phyloP scores from a whole-genome alignment of 257 asterid species.

The Pogostemon cablin region DNA sequence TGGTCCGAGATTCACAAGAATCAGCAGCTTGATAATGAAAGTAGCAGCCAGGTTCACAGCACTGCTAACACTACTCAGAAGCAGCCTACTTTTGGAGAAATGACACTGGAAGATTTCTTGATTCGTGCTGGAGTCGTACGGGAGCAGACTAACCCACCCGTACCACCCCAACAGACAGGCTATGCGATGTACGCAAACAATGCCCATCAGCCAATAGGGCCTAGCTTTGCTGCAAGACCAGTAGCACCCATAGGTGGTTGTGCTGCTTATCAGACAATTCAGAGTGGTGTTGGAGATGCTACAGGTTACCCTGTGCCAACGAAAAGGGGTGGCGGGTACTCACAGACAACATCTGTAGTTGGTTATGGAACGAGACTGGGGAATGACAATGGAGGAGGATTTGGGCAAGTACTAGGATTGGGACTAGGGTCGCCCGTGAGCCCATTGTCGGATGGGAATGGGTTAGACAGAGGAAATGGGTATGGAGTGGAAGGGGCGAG shows the following conservation, averaged over 20 bases:
- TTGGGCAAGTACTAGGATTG: constrained; percentile 48
- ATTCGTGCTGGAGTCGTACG: constrained; percentile 72
- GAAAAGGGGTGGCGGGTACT: constrained; percentile 51
- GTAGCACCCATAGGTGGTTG: constrained; percentile 33
- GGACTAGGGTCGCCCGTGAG: constrained; percentile 68
- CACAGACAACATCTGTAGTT: constrained; percentile 31
- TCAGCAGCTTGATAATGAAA: constrained; percentile 19
- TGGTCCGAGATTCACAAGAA: constrained; percentile 68
- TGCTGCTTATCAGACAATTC: constrained; percentile 38
- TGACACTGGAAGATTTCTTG: constrained; percentile 87
- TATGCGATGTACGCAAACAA: constrained; percentile 47
- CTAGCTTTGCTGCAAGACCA: constrained; percentile 42
- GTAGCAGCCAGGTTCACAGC: too few species aligned
- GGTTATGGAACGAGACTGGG: constrained; percentile 58
- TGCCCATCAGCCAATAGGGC: constrained; percentile 27
- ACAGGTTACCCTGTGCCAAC: constrained; percentile 32
- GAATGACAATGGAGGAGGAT: constrained; percentile 59
- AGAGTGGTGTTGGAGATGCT: constrained; percentile 43
- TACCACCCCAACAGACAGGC: constrained; percentile 45
- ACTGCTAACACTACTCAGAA: constrained; percentile 38
- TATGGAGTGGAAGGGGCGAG: constrained; percentile 51
- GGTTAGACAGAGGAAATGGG: constrained; percentile 43
- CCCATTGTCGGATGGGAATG: constrained; percentile 64
- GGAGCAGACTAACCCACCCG: constrained; percentile 40
- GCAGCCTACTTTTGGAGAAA: constrained; percentile 66